Conservation (phyloP, 2,329 filamentous ascomycete species). For the Ophiostoma perfectum region DNA sequence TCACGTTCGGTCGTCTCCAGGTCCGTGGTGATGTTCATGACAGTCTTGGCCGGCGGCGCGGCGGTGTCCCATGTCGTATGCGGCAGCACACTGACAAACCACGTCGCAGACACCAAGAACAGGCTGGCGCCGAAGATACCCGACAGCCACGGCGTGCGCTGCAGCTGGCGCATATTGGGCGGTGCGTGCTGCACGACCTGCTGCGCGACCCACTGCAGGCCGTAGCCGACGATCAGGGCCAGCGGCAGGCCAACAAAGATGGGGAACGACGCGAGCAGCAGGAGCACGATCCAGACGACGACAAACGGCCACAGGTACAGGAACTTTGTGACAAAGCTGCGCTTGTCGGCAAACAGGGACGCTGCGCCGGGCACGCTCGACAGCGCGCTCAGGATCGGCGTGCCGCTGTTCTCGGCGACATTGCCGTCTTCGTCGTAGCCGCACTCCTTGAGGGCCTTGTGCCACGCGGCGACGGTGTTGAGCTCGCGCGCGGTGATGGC, state of each 20-base stretch:
- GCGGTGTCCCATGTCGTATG: constrained; percentile 32
- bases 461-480: constrained; percentile 65
- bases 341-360: constrained; percentile 65
- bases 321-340: constrained; percentile 73
- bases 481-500: constrained; percentile 81
- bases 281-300: constrained; percentile 65
- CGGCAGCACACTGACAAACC: constrained; percentile 66
- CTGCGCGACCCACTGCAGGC: constrained; percentile 70
- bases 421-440: constrained; percentile 59
- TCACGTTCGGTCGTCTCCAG: neutral
- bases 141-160: constrained; percentile 88
- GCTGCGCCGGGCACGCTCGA: constrained; percentile 57
- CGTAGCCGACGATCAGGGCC: constrained; percentile 59
- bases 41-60: constrained; percentile 1
- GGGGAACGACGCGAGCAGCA: constrained; percentile 66
- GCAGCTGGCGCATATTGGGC: constrained; percentile 79
- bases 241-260: constrained; percentile 72
- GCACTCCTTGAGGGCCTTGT: constrained; percentile 30
- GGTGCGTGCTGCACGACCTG: constrained; percentile 77
- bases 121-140: constrained; percentile 87
- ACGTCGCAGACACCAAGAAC: constrained; percentile 73
- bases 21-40: constrained; percentile 10
- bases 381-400: constrained; percentile 42
- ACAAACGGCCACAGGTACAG: constrained; percentile 85
- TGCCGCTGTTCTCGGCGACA: constrained; percentile 37